Conservation (phyloP, 2,329 filamentous ascomycete species). For the Penicillium sp. region DNA sequence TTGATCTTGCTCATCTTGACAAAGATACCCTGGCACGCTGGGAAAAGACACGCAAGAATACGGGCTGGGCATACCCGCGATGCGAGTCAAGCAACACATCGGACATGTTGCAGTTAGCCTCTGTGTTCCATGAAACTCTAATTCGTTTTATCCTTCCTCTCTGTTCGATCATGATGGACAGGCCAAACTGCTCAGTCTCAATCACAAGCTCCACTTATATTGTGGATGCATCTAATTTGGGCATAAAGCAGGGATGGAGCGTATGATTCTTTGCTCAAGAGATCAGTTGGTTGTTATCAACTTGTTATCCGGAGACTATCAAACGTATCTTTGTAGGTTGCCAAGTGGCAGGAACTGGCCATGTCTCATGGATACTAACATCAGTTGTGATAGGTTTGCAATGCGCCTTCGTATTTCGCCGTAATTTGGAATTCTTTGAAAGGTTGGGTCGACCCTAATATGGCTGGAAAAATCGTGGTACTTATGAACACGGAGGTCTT, state of each 20-base stretch:
- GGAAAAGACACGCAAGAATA: slow-evolving; percentile 9
- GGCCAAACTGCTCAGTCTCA: not conserved
- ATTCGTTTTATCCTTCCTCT: slow-evolving; percentile 25
- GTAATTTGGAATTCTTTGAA: slow-evolving; percentile 25
- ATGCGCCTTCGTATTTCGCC: slow-evolving; percentile 23
- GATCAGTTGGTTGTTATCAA: slow-evolving; percentile 24
- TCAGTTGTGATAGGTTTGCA: slow-evolving; percentile 19
- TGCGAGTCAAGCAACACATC: not conserved
- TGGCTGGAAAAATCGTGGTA: slow-evolving; percentile 24
- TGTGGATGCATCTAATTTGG: slow-evolving; percentile 20
- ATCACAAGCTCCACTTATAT: slow-evolving; percentile 20
- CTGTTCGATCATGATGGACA: slow-evolving; percentile 18
- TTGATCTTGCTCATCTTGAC: slow-evolving; percentile 16
- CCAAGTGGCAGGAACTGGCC: no score
- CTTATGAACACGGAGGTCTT: slow-evolving; percentile 16
- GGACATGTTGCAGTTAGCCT: slow-evolving; percentile 22
- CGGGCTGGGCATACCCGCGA: not conserved
- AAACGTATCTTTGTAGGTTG: slow-evolving; percentile 21
- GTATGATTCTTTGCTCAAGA: slow-evolving; percentile 20
- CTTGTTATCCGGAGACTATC: slow-evolving; percentile 29
- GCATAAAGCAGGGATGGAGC: slow-evolving; percentile 24
- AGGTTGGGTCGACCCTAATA: slow-evolving; percentile 23
- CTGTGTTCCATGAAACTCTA: slow-evolving; percentile 17
- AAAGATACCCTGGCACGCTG: slow-evolving; percentile 13
- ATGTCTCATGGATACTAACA: not conserved